A percentile compares a stretch with the other conserved stretches of the same genome.
These are phyloP conservation scores for Forsythia suspensa DNA, from an alignment of 257 asterid genomes.

Conservation along the genomic window DNA sequence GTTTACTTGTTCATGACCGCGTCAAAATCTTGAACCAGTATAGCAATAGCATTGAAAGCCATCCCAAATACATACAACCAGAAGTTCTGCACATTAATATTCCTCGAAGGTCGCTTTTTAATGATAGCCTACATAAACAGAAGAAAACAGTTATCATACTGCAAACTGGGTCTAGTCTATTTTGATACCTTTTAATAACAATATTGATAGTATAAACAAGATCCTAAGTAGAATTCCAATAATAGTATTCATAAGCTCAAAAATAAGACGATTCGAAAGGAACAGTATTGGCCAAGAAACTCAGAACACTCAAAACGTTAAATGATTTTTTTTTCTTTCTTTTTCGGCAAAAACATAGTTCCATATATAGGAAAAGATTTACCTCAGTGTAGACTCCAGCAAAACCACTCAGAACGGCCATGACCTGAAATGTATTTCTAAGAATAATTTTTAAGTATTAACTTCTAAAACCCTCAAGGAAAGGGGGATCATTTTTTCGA, in stretches of 20 bases:
- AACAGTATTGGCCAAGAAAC: slow-evolving; percentile 14
- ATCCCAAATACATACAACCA: slow-evolving; percentile 99
- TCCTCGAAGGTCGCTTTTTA: slow-evolving; percentile 93
- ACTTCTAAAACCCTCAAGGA: slow-evolving; percentile 2
- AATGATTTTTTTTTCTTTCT: neutral
- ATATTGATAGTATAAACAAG: too few species aligned
- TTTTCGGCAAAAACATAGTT: neutral
- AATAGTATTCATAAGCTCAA: slow-evolving; percentile 17
- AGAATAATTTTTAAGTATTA: slow-evolving; percentile 10
- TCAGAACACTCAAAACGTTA: slow-evolving; percentile 6
- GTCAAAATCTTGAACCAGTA: slow-evolving; percentile 86
- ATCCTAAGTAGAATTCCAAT: neutral
- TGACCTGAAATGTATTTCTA: slow-evolving; percentile 55
- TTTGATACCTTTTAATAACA: neutral
- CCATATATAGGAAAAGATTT: slow-evolving; percentile 23
- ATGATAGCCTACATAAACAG: slow-evolving; percentile 73
- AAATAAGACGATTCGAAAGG: slow-evolving; percentile 11
- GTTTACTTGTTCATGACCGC: slow-evolving; percentile 85
- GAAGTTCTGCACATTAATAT: slow-evolving; percentile 96
- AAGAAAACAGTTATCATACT: slow-evolving; percentile 25
- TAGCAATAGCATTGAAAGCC: slow-evolving; percentile 89
- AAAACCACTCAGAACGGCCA: slow-evolving; percentile 99
- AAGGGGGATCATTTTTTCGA: slow-evolving; percentile 2
- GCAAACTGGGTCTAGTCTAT: neutral
- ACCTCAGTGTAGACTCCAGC: slow-evolving; percentile 99